Percentiles rank a stretch among this genome's conserved stretches.
Evolutionary conservation across 305 asterid species (phyloP).

Genomic region (Fraxinus ornus): DNA sequence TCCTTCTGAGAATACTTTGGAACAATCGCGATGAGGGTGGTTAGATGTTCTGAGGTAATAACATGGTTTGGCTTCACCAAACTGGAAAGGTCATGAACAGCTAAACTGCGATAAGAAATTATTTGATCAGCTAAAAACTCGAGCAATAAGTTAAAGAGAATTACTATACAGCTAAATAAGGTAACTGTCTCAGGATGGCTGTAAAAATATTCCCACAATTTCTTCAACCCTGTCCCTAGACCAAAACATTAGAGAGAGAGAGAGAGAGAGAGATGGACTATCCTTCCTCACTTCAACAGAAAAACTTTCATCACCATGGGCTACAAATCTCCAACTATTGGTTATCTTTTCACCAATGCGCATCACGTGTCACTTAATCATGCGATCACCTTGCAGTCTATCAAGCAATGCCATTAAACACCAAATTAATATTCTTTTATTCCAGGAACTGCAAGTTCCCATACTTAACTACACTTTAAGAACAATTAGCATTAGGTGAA

Average conservation of each 20-base stretch:
- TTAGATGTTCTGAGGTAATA: constrained; percentile 71
- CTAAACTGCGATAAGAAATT: constrained; percentile 56
- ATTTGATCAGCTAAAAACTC: neutral
- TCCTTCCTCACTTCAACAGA: neutral
- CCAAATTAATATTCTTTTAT: neutral
- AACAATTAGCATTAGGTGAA: neutral
- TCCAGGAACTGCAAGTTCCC: neutral
- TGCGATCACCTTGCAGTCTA: neutral
- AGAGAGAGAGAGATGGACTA: too few species aligned
- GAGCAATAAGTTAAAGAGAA: constrained; percentile 1
- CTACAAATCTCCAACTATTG: neutral
- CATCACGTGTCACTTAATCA: neutral
- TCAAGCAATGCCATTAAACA: neutral
- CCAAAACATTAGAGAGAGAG: neutral
- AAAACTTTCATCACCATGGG: neutral
- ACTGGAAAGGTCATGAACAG: constrained; percentile 89
- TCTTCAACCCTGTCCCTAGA: neutral
- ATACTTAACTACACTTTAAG: neutral
- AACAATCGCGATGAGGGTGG: constrained; percentile 79
- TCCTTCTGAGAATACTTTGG: constrained; percentile 92
- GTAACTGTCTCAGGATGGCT: neutral
- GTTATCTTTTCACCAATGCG: neutral
- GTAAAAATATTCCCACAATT: neutral
- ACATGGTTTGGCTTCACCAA: constrained; percentile 83
- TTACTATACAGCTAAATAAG: too few species aligned